These are phyloP conservation scores for Begonia loranthoides DNA, from an alignment of 306 rosid genomes.

Conservation along the genomic window DNA sequence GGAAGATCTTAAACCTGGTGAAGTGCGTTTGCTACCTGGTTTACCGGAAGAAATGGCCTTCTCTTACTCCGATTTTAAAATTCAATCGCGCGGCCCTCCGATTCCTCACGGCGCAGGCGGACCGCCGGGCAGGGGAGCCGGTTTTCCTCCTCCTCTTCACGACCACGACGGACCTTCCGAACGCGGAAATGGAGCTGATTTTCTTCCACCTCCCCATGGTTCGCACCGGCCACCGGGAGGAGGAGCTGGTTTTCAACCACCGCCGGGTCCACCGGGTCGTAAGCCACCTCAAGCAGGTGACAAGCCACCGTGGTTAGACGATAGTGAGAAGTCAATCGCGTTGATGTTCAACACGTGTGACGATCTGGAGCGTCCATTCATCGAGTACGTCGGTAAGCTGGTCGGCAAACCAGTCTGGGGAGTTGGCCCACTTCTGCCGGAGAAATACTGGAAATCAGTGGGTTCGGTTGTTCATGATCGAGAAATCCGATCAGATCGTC, in stretches of 20 bases:
- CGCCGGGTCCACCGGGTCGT: slow-evolving; percentile 1
- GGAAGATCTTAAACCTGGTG: slow-evolving; percentile 24
- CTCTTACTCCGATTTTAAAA: slow-evolving; percentile 20
- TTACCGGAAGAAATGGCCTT: slow-evolving; percentile 42
- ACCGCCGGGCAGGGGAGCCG: neutral
- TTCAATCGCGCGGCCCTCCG: slow-evolving; percentile 8
- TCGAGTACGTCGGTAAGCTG: slow-evolving; percentile 18
- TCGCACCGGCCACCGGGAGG: neutral
- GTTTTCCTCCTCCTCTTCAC: neutral
- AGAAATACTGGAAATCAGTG: slow-evolving; percentile 35
- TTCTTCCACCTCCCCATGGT: neutral
- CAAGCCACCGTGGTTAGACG: slow-evolving; percentile 28
- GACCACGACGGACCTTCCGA: no score
- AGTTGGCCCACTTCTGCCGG: slow-evolving; percentile 59
- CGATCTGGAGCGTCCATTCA: slow-evolving; percentile 44
- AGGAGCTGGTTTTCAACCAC: neutral
- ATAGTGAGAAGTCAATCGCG: slow-evolving; percentile 7
- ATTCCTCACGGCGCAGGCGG: neutral
- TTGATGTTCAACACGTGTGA: slow-evolving; percentile 61
- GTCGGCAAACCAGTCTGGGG: slow-evolving; percentile 43
- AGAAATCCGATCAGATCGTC: slow-evolving; percentile 20
- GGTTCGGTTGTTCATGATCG: slow-evolving; percentile 29
- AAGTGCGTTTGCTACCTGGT: slow-evolving; percentile 34
- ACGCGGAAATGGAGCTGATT: no score
- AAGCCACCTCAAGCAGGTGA: slow-evolving; percentile 20